Base-by-base conservation (phyloP, 1,284 basidiomycete genomes). In the Gomphus sp. region DNA sequence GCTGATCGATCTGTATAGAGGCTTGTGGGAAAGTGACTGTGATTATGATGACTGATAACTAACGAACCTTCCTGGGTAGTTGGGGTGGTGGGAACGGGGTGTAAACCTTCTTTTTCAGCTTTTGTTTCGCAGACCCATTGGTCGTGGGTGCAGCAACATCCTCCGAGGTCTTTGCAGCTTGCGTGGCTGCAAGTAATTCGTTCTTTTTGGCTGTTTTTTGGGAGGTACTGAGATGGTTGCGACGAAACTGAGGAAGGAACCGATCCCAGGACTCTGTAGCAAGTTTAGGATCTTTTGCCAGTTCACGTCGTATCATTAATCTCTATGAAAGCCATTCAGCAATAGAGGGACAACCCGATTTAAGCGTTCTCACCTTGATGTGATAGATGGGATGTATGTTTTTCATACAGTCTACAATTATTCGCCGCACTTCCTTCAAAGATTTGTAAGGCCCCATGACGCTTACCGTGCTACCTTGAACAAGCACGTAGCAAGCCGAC, bases 381-480 rank as follows among this genome's bases (percentile, higher is more conserved):
- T 95, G 88, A 71, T 99, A 99, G 69, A 99, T 99, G 2, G 97
- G 97, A 69, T 99, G 97, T 55, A 99, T 90, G 69, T 99, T 99
- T 75, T 92, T 96, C 93, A 99, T 97, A 76, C 97, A 99, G 71
- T 99, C 97, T 55, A 98, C 73, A 33, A 99, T 84, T 65, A 99
- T 98, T 61, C 95, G 74, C 59, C 97, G 82, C 4, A 99, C 96
- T 71, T 98, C 95, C 71, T 98, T 99, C 44, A 99, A 76, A 0
- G 90, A 88, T 70, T 96, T 98, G 76, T 90, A 93, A 0, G 90
- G 86, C 1, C 97, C 97, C 95, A 99, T 99, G 2, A 93, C 93
- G 50, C 93, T 92, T 58, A 99, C 97, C 0, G 97, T 99, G 71
- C 86, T 98, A 61, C 97, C 97, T 77, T 99, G 97, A 0, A 99